Evolutionary conservation across 257 asterid species (phyloP), one percentile per base, ranked within the genome.

Genomic region (Solanum peruvianum): DNA sequence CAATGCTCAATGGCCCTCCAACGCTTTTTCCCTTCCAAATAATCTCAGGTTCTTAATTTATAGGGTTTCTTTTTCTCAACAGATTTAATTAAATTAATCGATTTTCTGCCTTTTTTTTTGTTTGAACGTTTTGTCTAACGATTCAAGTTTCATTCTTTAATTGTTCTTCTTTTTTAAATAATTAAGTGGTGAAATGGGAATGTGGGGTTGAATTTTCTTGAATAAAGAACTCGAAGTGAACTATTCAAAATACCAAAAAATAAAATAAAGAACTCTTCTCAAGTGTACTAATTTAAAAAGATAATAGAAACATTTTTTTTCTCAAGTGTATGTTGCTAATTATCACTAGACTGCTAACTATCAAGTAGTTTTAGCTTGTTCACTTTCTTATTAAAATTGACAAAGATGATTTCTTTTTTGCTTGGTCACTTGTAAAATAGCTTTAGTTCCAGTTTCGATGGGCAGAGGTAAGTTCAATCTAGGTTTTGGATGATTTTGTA

Each of bases 1-100:
- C 31, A 81, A 70, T 67, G 89, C 88, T 77, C 87, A 86, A 44
- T 91, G 93, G 94, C 87, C 91, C 67, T 78, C 78, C 31, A 86
- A 87, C 44, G 78, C 85, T 21, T 83, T 91, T 60, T 41, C 89
- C 73, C 78, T 78, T 85, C 91, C 91, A 6, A 9, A 88, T 15
- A 49, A 85, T 86, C 86, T 87, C 86, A 87, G 96, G 96, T 92
- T 56, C 83, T 77, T 39, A 4, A 16, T 35, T 80, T 1, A 4
- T 47, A 2, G 2, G n/a, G n/a, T 14, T 41, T 58, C 1, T 41
- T 71, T 13, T 4, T 77, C 20, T 15, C 49, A 60, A 7, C 41
- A 66, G 11, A 13, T 84, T 75, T 85, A 4, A 78, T 62, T 29
- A 9, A 27, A 47, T 27, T 44, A 47, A 27, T 80, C 21, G 84